Evolutionary conservation across 2,329 filamentous ascomycete species (phyloP).

Genomic region (Aschersonia sp.): DNA sequence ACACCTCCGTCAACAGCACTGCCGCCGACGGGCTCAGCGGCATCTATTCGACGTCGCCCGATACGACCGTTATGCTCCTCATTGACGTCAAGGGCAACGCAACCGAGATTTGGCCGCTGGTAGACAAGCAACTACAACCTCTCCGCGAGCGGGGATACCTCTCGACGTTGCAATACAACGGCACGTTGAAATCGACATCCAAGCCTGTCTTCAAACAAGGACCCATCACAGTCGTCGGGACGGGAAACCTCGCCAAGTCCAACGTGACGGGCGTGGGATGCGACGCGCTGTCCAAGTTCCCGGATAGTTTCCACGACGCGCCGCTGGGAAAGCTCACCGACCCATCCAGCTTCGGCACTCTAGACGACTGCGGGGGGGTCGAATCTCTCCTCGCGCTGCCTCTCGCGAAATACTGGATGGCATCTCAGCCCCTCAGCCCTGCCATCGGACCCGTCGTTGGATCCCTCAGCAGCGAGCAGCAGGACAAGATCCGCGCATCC

Average conservation of each 20-base stretch:
- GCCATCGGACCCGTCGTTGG: constrained; percentile 31
- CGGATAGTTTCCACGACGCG: constrained; percentile 54
- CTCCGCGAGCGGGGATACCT: constrained; percentile 43
- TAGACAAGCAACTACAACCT: constrained; percentile 29
- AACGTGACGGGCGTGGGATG: constrained; percentile 3
- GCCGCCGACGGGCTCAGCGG: constrained; percentile 33
- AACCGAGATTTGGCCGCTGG: constrained; percentile 11
- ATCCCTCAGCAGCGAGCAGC: constrained; percentile 23
- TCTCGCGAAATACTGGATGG: constrained; percentile 48
- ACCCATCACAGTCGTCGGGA: constrained; percentile 53
- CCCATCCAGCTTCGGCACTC: neutral
- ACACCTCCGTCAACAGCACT: neutral
- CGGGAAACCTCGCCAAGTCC: constrained; percentile 30
- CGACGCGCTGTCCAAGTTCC: constrained; percentile 7
- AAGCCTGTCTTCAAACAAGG: constrained; percentile 17
- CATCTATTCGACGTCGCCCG: constrained; percentile 38
- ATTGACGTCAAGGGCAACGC: constrained; percentile 49
- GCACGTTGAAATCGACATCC: constrained; percentile 20
- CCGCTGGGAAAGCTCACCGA: constrained; percentile 30
- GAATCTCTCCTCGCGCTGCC: constrained; percentile 20
- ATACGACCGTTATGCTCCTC: constrained; percentile 42
- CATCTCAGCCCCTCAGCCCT: constrained; percentile 39
- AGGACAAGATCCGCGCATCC: constrained; percentile 25
- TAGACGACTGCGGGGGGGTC: neutral
- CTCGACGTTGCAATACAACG: constrained; percentile 27